These are phyloP conservation scores for Vigna mungo DNA, from an alignment of 306 rosid genomes.

Conservation along the genomic window DNA sequence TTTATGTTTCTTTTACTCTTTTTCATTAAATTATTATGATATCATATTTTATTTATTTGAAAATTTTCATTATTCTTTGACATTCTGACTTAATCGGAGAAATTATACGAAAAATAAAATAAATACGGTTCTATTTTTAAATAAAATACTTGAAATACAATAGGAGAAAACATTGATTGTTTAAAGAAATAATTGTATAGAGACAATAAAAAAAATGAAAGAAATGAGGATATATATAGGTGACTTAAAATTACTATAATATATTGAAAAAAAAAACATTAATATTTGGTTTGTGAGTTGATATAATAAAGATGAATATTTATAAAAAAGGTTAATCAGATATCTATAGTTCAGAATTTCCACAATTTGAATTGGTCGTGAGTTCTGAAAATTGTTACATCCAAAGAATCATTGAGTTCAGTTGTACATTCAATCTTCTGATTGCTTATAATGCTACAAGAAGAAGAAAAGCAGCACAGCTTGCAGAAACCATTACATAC, in stretches of 20 bases:
- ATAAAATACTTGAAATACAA: no score
- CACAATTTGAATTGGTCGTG: conserved; percentile 21
- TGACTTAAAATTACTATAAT: not conserved
- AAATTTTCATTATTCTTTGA: no score
- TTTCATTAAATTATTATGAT: no score
- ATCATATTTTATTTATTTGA: no score
- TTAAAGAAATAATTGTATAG: conserved; percentile 3
- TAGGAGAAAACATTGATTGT: not conserved
- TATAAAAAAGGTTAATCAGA: conserved; percentile 9
- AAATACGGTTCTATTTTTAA: no score
- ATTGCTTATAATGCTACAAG: conserved; percentile 45
- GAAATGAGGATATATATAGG: no score
- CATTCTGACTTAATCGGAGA: no score
- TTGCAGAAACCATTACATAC: conserved; percentile 58
- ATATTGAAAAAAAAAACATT: conserved; percentile 1
- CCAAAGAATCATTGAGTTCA: conserved; percentile 32
- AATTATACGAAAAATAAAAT: no score
- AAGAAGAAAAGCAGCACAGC: conserved; percentile 62
- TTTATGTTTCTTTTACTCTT: no score
- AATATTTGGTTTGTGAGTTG: not conserved
- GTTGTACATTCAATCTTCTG: conserved; percentile 6
- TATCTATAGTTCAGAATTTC: conserved; percentile 20
- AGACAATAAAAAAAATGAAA: not conserved
- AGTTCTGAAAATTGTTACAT: conserved; percentile 46
- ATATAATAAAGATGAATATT: conserved; percentile 8